phyloP scores from a whole-genome alignment of 1,284 basidiomycete genomes.

The Ustilago trichophora region DNA sequence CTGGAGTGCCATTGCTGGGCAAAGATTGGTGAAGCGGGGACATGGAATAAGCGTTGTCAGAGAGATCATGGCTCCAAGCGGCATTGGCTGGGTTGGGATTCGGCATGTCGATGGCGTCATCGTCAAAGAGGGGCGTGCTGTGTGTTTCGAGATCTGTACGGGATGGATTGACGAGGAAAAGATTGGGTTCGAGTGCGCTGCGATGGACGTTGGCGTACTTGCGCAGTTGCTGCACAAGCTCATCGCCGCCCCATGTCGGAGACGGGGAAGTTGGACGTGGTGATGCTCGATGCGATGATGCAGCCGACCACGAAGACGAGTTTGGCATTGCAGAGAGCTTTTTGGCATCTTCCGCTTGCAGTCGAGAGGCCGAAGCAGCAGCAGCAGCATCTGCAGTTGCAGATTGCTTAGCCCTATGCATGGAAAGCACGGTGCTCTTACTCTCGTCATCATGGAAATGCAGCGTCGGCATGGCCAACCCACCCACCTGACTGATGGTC shows the following conservation, averaged over 20 bases:
- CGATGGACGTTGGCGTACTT: constrained; percentile 78
- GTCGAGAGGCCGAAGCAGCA: constrained; percentile 5
- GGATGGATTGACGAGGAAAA: constrained; percentile 92
- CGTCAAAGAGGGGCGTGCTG: constrained; percentile 65
- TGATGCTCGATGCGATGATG: constrained; percentile 6
- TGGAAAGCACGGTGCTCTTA: constrained; percentile 47
- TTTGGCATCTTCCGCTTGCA: constrained; percentile 43
- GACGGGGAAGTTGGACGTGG: constrained; percentile 23
- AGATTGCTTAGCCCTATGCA: constrained; percentile 31
- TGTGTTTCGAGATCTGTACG: constrained; percentile 88
- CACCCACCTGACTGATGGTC: constrained; percentile 82
- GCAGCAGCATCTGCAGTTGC: constrained; percentile 14
- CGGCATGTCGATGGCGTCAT: constrained; percentile 63
- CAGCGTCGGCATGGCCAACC: constrained; percentile 86
- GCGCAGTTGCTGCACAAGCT: constrained; percentile 69
- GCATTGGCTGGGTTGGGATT: constrained; percentile 11
- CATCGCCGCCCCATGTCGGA: constrained; percentile 70
- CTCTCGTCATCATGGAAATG: constrained; percentile 91
- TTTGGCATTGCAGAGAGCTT: constrained; percentile 1
- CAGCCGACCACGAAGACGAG: constrained; percentile 4
- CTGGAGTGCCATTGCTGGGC: constrained; percentile 8
- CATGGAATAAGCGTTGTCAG: constrained; percentile 44
- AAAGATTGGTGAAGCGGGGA: constrained; percentile 41
- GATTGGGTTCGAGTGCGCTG: constrained; percentile 78
- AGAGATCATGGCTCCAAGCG: constrained; percentile 36